phyloP scores from a whole-genome alignment of 176 grass and related monocot species.

The Metroxylon sagu region DNA sequence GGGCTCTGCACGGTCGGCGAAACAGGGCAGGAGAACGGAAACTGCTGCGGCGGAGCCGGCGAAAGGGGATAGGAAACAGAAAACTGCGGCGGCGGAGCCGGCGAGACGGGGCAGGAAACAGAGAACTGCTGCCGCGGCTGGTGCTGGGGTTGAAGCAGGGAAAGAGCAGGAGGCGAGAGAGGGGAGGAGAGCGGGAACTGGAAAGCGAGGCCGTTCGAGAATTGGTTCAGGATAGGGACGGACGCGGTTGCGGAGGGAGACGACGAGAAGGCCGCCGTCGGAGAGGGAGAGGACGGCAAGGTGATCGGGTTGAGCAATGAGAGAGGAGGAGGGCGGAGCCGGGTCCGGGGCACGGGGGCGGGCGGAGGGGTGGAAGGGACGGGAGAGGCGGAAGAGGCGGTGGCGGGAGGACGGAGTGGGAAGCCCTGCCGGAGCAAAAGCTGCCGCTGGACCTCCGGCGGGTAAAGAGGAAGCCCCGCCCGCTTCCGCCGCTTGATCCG shows the following conservation, averaged over 20 bases:
- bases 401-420: constrained; percentile 8
- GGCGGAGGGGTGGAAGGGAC: constrained; percentile 3
- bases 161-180: too few relatives aligned
- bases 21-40: neutral
- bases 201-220: constrained; percentile 1
- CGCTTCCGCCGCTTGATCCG: constrained; percentile 54
- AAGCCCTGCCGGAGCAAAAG: constrained; percentile 24
- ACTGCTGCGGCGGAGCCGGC: constrained; percentile 6
- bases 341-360: too few relatives aligned
- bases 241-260: too few relatives aligned
- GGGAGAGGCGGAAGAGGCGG: neutral
- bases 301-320: too few relatives aligned
- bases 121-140: too few relatives aligned
- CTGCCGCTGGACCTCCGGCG: constrained; percentile 47
- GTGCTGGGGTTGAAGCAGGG: too few relatives aligned
- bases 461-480: constrained; percentile 49
- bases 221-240: too few relatives aligned
- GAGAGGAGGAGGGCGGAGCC: too few relatives aligned
- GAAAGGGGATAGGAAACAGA: constrained; percentile 6
- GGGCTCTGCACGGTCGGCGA: constrained; percentile 23
- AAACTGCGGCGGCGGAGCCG: too few relatives aligned
- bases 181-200: constrained; percentile 36
- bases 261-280: too few relatives aligned
- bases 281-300: too few relatives aligned
- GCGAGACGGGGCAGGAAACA: constrained; percentile 3